Base-by-base conservation (phyloP, 2,329 filamentous ascomycete species). In the Phialemoniopsis sp. region DNA sequence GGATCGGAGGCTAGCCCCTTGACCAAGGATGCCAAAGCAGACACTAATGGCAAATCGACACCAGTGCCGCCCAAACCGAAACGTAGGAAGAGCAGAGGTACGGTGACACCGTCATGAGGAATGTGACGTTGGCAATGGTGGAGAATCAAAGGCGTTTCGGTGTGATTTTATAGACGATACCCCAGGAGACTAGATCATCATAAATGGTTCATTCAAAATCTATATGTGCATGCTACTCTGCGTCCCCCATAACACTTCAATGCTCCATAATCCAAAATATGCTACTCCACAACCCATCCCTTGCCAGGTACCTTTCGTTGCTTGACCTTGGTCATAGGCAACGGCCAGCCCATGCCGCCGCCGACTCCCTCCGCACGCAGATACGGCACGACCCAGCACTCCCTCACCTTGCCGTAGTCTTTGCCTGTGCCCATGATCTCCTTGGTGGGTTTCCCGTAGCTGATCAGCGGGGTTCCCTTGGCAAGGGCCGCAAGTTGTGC, bases 361-460 rank as follows among this genome's bases (percentile, higher is more conserved):
- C 62, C 72, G 0, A 70, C 76, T 1, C 72, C 78, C 53, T 89
- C 86, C 0, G 86, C 82, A 37, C 82, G 68, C 47, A 97, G 58
- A 48, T 82, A 85, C 35, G 90, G 84, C 48, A 91, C 78, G 3
- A 95, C 86, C 78, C 87, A 94, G 51, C 86, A 89, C 62, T 93
- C 85, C 36, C 90, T 76, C 46, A 64, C 64, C 43, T 57, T 67
- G 17, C 56, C 57, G 1, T 59, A 60, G 13, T 63, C 58, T 2
- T 54, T 53, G 18, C 57, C 53, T 34, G 58, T 63, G 31, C 64
- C 60, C 36, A 76, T 67, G 13, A 87, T 77, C 68, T 93, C 90
- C 51, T 93, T 93, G 56, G 96, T 82, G 1, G 93, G 91, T 67
- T 97, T 97, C 4, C 89, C 87, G 49, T 91, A 89, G 29, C 78